Conservation (phyloP, 2,329 filamentous ascomycete genomes). For the Epichloe elymi region DNA sequence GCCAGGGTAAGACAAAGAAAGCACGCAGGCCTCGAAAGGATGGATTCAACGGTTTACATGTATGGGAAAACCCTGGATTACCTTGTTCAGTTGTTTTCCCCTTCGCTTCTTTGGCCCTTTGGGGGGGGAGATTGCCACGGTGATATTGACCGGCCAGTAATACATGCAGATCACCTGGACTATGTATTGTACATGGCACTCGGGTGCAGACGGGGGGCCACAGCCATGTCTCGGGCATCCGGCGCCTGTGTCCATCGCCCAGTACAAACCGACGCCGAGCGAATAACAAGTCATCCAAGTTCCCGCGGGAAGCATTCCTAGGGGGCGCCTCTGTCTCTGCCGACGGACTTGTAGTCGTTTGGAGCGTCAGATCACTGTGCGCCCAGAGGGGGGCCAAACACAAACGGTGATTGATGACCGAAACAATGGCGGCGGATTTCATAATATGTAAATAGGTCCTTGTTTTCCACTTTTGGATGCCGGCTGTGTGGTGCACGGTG, state of each 20-base stretch:
- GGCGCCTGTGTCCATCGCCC: constrained; percentile 22
- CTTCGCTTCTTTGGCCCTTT: not conserved
- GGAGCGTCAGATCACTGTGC: no score
- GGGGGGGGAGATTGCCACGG: constrained; percentile 18
- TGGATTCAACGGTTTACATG: not conserved
- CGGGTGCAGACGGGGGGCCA: constrained; percentile 39
- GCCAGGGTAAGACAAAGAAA: constrained; percentile 29
- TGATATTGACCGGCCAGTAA: not conserved
- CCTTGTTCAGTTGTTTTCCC: not conserved
- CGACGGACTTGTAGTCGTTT: not conserved
- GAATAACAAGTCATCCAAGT: not conserved
- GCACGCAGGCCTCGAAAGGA: not conserved
- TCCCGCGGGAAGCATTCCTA: not conserved
- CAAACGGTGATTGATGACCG: no score
- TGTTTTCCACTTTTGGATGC: no score
- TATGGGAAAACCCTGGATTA: not conserved
- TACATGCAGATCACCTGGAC: constrained; percentile 28
- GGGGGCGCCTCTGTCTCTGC: not conserved
- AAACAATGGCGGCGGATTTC: no score
- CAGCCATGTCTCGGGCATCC: constrained; percentile 17
- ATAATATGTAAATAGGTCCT: no score
- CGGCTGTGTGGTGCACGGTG: no score
- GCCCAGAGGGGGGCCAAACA: no score
- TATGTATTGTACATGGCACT: constrained; percentile 38
- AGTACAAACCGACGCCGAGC: constrained; percentile 12